Base-by-base conservation (phyloP, 768 basidiomycete species). In the Tulasnella sp. region DNA sequence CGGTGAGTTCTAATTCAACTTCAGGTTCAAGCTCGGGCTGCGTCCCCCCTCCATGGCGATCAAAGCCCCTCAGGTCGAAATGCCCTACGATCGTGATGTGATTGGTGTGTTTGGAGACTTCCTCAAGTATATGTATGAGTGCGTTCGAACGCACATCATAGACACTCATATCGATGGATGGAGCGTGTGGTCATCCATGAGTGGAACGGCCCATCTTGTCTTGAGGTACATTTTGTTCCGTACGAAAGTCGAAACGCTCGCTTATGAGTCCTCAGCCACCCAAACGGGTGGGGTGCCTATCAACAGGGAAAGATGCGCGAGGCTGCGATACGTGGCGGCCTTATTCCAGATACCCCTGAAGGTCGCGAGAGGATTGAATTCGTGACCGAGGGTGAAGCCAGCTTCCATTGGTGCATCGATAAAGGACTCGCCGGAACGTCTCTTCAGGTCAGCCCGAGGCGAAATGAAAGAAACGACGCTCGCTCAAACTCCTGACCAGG, bases 381-480 rank as follows among this genome's bases (percentile, higher is more conserved):
- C 32, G 82, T 86, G 16, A 82, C 83, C 0, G 86, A 87, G 72
- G 85, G 84, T 36, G 86, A 86, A 76, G 86, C 85, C 0, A 83
- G 82, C 76, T 76, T 86, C 14, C 84, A 86, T 74, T 86, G 79
- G 69, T 83, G 83, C 47, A 73, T 86, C 66, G 79, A 79, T 5
- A 80, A 79, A 67, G 82, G 81, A 0, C 76, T 82, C 47, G 76
- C 77, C 0, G 75, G 76, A 35, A 76, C 77, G 63, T 76, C 76
- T 19, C 77, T 82, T 68, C 75, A 76, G 75, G 81, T 77, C 37
- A 39, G 7, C 73, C 72, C 12, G n/a, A 42, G 59, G 11, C 1
- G n/a, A 4, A 3, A 7, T 40, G n/a, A 14, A 32, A 2, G 22
- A 7, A 14, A 65, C n/a, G 17, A n/a, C n/a, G n/a, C 19, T 37